Evolutionary conservation across 495 filamentous ascomycete species (phyloP), one percentile per base, ranked within the genome.

Genomic region (Pseudoneurospora amorphoporcata): DNA sequence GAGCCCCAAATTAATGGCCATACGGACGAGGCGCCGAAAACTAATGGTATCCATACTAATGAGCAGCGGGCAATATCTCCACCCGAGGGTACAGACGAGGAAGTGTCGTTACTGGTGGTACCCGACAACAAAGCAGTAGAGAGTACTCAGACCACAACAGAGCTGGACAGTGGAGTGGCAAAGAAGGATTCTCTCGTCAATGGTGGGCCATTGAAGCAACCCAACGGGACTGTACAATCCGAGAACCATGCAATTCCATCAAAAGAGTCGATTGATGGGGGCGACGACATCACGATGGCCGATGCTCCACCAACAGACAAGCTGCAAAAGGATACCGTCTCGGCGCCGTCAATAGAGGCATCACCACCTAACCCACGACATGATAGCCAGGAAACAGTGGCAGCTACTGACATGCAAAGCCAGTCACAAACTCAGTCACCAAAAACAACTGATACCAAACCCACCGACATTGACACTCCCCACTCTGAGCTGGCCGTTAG

Each of bases 391-490:
- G 81, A 84, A 61, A 82, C 81, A 9, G 81, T 81, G 37, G 77
- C 79, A 17, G 74, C 81, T 37, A 81, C 82, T 14, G 82, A 75
- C 16, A 75, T 74, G 40, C 78, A 74, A 17, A 86, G 84, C 72
- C 81, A 81, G 23, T 82, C 84, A 72, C 79, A 79, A 32, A 87
- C 83, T 68, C 83, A 84, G 38, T 86, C 90, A 1, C 90, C 90
- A 1, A 86, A 83, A 23, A 89, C 89, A 9, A 84, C 89, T n/a
- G 88, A 87, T 68, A 90, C 90, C 8, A 91, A 90, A 69, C 88
- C 89, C 40, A 91, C 90, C 2, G 91, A 92, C 53, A 81, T 86
- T 1, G 90, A 92, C 71, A 92, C 90, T 12, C 83, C 87, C 40
- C 88, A 88, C 17, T 91, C 90, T 10, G 83, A 86, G 2, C 86